Base-by-base conservation (phyloP, 1,284 basidiomycete species). In the Ceratobasidium sp. region DNA sequence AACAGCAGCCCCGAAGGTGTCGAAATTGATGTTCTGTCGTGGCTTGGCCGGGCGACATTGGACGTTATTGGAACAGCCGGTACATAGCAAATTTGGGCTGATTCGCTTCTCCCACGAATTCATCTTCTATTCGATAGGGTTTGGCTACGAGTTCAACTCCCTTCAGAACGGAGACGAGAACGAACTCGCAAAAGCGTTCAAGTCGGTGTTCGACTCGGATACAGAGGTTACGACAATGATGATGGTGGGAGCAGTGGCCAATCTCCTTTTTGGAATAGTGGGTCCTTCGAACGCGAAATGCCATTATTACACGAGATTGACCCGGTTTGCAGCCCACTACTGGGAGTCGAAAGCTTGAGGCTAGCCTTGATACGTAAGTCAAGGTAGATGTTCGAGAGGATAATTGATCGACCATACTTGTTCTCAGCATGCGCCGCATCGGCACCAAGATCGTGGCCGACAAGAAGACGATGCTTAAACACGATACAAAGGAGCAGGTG, bases 41-140 rank as follows among this genome's bases (percentile, higher is more conserved):
- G 87, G 84, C 80, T 92, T 13, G 87, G 83, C 56, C 85, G 84
- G 71, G 83, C 84, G 74, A 91, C 91, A 0, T 81, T 92, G 43
- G 90, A 92, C 77, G 84, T 91, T 29, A 92, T 93, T 72, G 90
- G 90, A 9, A 81, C 87, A 14, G 88, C 90, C 31, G 90, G 90
- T 78, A 14, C 14, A 65, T 58, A 27, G n/a, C n/a, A 9, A 4
- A 41, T 13, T 29, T n/a, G 14, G 49, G 14, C 56, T 4, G 19
- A 27, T 48, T 5, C n/a, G 22, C 24, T 59, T 41, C n/a, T 8
- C 56, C 8, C 6, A 3, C 24, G 34, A 27, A 56, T 9, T 11
- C 41, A 3, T 3, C 48, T 7, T 62, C 14, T 0, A 13, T 46
- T 11, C 29, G 14, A 9, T 37, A 79, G 80, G 81, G 0, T 93